phyloP scores from a whole-genome alignment of 768 basidiomycete species.

The Cyathus striatus region DNA sequence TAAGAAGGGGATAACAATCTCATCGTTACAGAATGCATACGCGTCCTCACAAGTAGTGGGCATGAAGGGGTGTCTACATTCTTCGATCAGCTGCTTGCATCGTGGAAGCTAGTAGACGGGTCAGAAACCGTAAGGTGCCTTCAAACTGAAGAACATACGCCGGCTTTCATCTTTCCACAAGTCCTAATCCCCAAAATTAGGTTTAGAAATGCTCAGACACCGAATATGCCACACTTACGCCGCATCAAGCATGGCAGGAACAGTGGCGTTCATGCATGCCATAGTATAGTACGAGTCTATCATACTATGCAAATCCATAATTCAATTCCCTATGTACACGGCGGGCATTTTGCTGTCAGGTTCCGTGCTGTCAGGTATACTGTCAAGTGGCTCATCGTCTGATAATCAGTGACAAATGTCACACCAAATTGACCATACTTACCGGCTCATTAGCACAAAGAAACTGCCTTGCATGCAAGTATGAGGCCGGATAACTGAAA shows the following conservation, averaged over 20 bases:
- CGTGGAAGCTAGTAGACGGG: slow-evolving; percentile 44
- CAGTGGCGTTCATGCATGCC: slow-evolving; percentile 46
- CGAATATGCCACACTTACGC: slow-evolving; percentile 29
- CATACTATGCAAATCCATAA: slow-evolving; percentile 50
- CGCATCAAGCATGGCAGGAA: slow-evolving; percentile 38
- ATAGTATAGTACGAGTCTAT: slow-evolving; percentile 39
- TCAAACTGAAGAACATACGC: slow-evolving; percentile 31
- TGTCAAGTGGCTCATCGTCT: too few species aligned
- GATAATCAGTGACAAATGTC: too few species aligned
- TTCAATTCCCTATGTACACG: too few species aligned
- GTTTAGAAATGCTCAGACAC: slow-evolving; percentile 28
- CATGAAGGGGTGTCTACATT: slow-evolving; percentile 63
- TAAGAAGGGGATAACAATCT: slow-evolving; percentile 37
- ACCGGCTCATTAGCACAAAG: too few species aligned
- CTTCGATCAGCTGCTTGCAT: slow-evolving; percentile 52
- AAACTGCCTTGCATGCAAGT: too few species aligned
- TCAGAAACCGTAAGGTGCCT: not conserved
- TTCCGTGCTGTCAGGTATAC: too few species aligned
- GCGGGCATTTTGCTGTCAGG: too few species aligned
- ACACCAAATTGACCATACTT: too few species aligned
- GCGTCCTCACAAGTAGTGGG: slow-evolving; percentile 62
- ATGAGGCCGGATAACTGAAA: too few species aligned
- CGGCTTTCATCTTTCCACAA: slow-evolving; percentile 56
- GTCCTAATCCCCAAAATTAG: too few species aligned
- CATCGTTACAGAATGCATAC: slow-evolving; percentile 49